Evolutionary conservation across 441 rosid genomes (phyloP).

Genomic region (Erodium trifolium): DNA sequence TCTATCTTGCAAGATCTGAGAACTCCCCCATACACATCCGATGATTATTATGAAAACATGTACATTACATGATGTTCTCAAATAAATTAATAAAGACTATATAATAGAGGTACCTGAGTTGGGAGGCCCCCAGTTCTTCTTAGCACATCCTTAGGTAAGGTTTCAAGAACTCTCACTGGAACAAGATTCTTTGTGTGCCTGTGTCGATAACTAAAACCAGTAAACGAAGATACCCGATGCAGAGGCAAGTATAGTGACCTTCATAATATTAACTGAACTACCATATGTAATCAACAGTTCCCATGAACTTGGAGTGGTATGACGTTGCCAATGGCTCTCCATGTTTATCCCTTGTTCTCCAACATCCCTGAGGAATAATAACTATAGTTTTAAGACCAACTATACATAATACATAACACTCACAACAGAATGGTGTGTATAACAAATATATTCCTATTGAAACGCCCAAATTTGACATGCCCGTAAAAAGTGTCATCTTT

Average conservation of each 20-base stretch:
- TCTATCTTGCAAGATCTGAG: too few species aligned
- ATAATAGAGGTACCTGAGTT: constrained; percentile 45
- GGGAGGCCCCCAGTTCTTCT: constrained; percentile 69
- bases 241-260: background rate
- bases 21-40: background rate
- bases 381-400: constrained; percentile 8
- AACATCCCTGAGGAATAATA: constrained; percentile 46
- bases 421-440: background rate
- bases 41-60: background rate
- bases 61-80: background rate
- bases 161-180: constrained; percentile 86
- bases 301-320: constrained; percentile 64
- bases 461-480: background rate
- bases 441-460: background rate
- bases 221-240: background rate
- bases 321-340: constrained; percentile 96
- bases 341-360: constrained; percentile 40
- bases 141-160: constrained; percentile 57
- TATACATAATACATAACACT: background rate
- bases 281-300: constrained; percentile 95
- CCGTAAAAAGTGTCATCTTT: constrained; percentile 1
- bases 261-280: constrained; percentile 18
- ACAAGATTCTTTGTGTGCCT: constrained; percentile 78
- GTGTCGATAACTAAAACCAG: constrained; percentile 24
- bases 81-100: background rate